Conservation (phyloP, 768 basidiomycete genomes). For the Collybia sp. region DNA sequence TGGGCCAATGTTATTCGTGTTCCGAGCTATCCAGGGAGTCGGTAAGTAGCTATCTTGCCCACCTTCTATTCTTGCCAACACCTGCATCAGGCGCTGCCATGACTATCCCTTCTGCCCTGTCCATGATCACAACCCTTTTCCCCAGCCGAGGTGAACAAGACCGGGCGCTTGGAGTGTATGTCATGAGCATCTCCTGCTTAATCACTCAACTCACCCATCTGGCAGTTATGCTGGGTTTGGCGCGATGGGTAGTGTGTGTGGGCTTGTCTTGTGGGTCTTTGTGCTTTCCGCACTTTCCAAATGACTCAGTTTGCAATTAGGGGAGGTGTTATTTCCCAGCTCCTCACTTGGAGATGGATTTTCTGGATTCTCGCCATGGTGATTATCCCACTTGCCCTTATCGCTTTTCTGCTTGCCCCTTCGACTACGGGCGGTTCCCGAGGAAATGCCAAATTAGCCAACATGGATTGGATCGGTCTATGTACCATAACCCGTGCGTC, state of each 20-base stretch:
- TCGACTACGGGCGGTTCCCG: constrained; percentile 15
- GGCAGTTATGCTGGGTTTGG: constrained; percentile 42
- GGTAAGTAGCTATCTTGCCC: constrained; percentile 14
- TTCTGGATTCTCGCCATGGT: constrained; percentile 42
- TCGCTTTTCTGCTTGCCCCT: constrained; percentile 20
- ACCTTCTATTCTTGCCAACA: background rate
- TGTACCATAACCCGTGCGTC: constrained; percentile 23
- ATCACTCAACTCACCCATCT: constrained; percentile 5
- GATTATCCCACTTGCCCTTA: constrained; percentile 22
- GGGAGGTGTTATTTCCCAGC: constrained; percentile 35
- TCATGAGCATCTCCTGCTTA: background rate
- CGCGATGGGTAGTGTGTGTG: constrained; percentile 29
- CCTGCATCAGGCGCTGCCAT: constrained; percentile 15
- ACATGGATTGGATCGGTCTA: constrained; percentile 9
- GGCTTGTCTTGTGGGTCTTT: constrained; percentile 9
- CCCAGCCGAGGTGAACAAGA: constrained; percentile 40
- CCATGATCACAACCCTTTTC: constrained; percentile 43
- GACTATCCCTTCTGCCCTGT: constrained; percentile 41
- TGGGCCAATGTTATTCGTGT: constrained; percentile 39
- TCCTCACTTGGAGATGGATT: constrained; percentile 38
- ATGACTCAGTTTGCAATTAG: constrained; percentile 17
- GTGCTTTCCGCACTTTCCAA: background rate
- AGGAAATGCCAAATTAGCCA: constrained; percentile 5
- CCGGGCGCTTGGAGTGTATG: constrained; percentile 29
- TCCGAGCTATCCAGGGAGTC: constrained; percentile 46